Conservation (phyloP, 805 yeast species). For the Lachancea lanzarotensis region DNA sequence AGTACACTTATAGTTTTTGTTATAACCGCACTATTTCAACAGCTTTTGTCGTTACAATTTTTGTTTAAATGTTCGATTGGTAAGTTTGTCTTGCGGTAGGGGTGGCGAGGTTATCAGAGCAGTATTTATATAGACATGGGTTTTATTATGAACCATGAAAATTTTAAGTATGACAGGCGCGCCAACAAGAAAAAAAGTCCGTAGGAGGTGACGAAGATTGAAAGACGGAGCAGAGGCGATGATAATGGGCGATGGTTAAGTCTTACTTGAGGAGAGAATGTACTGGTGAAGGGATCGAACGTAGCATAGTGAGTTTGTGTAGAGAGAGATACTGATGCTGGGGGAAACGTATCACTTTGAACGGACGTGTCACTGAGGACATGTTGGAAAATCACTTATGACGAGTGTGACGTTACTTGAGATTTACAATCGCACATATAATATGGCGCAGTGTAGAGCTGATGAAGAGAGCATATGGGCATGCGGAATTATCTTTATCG, state of each 20-base stretch:
- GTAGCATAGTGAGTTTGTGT: not conserved
- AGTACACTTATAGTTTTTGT: not conserved
- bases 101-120: not conserved
- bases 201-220: too few relatives aligned
- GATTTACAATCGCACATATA: too few relatives aligned
- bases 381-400: too few relatives aligned
- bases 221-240: too few relatives aligned
- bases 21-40: not conserved
- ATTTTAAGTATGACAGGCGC: not conserved
- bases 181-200: too few relatives aligned
- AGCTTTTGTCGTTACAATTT: not conserved
- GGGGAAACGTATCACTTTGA: not conserved
- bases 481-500: too few relatives aligned
- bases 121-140: not conserved
- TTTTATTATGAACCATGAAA: not conserved
- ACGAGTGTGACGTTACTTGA: too few relatives aligned
- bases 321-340: not conserved
- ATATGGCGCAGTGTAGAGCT: too few relatives aligned
- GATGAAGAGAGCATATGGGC: too few relatives aligned
- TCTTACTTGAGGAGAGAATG: too few relatives aligned
- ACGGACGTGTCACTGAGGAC: not conserved
- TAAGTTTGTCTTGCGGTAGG: conserved; percentile 1
- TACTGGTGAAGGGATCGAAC: not conserved
- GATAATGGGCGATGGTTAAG: not conserved
- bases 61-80: not conserved